phyloP scores from a whole-genome alignment of 208 protist genomes.

The Leishmania aethiopica region DNA sequence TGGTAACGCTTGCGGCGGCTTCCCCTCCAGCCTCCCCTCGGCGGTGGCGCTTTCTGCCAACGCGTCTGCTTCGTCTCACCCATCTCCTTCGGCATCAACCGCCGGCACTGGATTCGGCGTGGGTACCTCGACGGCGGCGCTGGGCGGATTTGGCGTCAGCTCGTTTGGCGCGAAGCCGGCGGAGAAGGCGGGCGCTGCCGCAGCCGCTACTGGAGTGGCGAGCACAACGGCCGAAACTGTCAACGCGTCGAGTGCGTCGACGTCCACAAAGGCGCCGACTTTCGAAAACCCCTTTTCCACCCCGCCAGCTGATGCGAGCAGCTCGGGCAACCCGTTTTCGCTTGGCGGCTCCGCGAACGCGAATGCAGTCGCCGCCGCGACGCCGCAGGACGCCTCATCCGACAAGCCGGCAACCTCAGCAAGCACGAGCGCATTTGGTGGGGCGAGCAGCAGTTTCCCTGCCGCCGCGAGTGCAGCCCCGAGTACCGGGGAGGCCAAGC shows the following conservation, averaged over 20 bases:
- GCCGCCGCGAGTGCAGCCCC: not conserved
- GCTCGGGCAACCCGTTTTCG: not conserved
- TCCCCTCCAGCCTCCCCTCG: not conserved
- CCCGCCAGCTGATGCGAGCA: not conserved
- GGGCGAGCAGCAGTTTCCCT: not conserved
- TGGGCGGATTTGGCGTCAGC: constrained; percentile 1
- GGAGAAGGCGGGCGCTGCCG: no score
- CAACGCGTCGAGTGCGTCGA: not conserved
- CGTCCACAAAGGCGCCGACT: not conserved
- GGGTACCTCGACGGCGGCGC: not conserved
- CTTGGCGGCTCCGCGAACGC: not conserved
- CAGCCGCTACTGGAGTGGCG: not conserved
- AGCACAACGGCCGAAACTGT: not conserved
- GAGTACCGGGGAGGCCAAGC: not conserved
- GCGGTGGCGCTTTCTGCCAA: not conserved
- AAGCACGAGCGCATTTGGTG: not conserved
- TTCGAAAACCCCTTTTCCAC: constrained; percentile 1
- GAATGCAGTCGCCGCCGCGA: not conserved
- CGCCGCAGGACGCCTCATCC: not conserved
- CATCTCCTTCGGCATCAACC: not conserved
- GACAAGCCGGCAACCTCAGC: not conserved
- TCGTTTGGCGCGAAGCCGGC: not conserved
- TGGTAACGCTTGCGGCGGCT: not conserved
- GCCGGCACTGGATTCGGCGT: not conserved
- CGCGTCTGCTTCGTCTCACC: not conserved